These are phyloP conservation scores for Clarireedia monteithiana DNA, from an alignment of 2,329 filamentous ascomycete genomes.

Conservation along the genomic window DNA sequence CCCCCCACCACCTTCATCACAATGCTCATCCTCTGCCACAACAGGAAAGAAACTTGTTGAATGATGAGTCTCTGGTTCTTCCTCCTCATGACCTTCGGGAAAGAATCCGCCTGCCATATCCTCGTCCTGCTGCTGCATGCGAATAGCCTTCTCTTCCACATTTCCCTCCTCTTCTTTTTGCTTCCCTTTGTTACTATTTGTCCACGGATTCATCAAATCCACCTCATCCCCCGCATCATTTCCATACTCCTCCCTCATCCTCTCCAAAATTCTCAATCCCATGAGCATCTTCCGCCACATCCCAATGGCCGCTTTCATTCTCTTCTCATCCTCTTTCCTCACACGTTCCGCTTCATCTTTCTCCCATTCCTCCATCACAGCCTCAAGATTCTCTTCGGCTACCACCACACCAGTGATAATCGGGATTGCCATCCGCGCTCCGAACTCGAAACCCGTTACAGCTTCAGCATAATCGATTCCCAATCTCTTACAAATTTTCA, in stretches of 20 bases:
- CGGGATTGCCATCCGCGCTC: slow-evolving; percentile 86
- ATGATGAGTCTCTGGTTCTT: slow-evolving; percentile 27
- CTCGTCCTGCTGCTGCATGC: slow-evolving; percentile 34
- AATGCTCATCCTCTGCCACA: slow-evolving; percentile 20
- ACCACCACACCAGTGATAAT: slow-evolving; percentile 87
- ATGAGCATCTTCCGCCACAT: slow-evolving; percentile 85
- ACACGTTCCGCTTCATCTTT: slow-evolving; percentile 68
- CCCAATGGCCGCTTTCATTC: slow-evolving; percentile 62
- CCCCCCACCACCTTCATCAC: slow-evolving; percentile 14
- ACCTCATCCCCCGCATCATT: slow-evolving; percentile 43
- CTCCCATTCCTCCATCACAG: slow-evolving; percentile 70
- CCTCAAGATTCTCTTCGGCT: slow-evolving; percentile 67
- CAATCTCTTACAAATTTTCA: slow-evolving; percentile 74
- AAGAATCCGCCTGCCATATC: slow-evolving; percentile 55
- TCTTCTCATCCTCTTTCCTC: slow-evolving; percentile 77
- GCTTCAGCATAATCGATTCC: slow-evolving; percentile 88
- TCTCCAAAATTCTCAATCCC: slow-evolving; percentile 73
- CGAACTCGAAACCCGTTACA: slow-evolving; percentile 94
- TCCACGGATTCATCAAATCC: slow-evolving; percentile 48
- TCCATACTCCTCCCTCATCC: slow-evolving; percentile 71
- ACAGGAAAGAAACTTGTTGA: slow-evolving; percentile 26
- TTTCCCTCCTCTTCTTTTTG: slow-evolving; percentile 22
- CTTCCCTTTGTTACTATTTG: slow-evolving; percentile 32
- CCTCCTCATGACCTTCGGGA: slow-evolving; percentile 47
- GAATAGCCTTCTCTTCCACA: slow-evolving; percentile 20